Evolutionary conservation across 192 early-diverging fungal species (phyloP), one percentile per base, ranked within the genome.

Genomic region (Coemansia sp.): DNA sequence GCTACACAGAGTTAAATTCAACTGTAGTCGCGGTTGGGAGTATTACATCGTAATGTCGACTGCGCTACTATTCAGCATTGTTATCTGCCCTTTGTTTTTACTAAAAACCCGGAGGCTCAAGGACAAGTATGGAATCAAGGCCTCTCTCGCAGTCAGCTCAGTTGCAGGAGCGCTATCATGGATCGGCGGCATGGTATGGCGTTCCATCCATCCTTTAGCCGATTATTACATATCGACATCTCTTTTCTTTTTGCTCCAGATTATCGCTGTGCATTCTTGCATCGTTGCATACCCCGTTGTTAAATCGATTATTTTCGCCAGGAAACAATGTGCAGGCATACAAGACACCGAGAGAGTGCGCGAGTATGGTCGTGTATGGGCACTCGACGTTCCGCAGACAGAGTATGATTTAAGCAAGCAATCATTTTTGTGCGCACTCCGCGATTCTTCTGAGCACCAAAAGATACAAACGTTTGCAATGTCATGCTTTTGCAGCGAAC

Each of bases 401-500:
- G 20, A 68, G 28, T 74, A 68, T 22, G 66, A 52, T 57, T 32
- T 59, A 34, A 70, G 64, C 43, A 70, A 57, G 51, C 64, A 70
- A 39, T 63, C 68, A 4, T 76, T 76, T 63, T 37, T 70, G 36
- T 33, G 39, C n/a, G 74, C 68, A 32, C 60, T 76, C 39, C 68
- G 69, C 11, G 74, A 76, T 35, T 32, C 68, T 3, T 51, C 41
- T 12, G 68, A 76, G 48, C 68, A 76, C 41, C 20, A 63, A 34
- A 61, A 61, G 17, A 70, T 76, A 37, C 58, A 71, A 32, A 28
- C 3, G 3, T 66, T 63, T 64, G 74, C 74, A 36, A 34, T 51
- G 38, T 32, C 58, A n/a, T 76, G 74, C 52, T 76, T 76, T 62
- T 76, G 74, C 45, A 48, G 58, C 59, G 74, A 76, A 60, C 68